These are phyloP conservation scores for Aspergillus flavus DNA, from an alignment of 2,329 filamentous ascomycete species.

Conservation along the genomic window DNA sequence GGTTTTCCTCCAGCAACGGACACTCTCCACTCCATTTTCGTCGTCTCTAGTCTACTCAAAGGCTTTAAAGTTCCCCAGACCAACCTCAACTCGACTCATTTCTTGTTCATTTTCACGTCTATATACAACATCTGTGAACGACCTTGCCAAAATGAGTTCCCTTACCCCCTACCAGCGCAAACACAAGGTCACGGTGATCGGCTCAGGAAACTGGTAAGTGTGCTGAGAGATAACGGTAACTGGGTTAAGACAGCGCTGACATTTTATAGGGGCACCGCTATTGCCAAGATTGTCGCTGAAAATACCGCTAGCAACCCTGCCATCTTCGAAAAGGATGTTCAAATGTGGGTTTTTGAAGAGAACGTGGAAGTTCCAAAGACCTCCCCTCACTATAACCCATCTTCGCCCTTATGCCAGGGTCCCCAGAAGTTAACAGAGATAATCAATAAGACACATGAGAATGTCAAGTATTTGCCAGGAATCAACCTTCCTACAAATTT, in stretches of 20 bases:
- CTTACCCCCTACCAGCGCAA: slow-evolving; percentile 36
- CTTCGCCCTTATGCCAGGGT: slow-evolving; percentile 71
- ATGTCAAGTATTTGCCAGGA: slow-evolving; percentile 95
- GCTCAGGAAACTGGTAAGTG: slow-evolving; percentile 88
- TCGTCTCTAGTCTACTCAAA: slow-evolving; percentile 19
- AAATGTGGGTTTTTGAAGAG: slow-evolving; percentile 99
- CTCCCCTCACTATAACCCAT: slow-evolving; percentile 74
- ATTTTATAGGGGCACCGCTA: slow-evolving; percentile 88
- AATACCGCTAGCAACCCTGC: slow-evolving; percentile 78
- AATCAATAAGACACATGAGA: slow-evolving; percentile 93
- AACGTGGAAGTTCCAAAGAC: slow-evolving; percentile 72
- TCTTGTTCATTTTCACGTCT: slow-evolving; percentile 19
- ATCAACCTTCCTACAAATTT: slow-evolving; percentile 78
- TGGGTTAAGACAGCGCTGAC: slow-evolving; percentile 79
- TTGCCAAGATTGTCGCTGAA: slow-evolving; percentile 95
- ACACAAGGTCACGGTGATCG: slow-evolving; percentile 70
- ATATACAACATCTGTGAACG: slow-evolving; percentile 4
- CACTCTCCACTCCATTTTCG: slow-evolving; percentile 22
- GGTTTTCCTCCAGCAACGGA: slow-evolving; percentile 21
- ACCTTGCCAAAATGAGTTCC: slow-evolving; percentile 34
- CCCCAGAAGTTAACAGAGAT: slow-evolving; percentile 85
- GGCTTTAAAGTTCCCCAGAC: slow-evolving; percentile 21
- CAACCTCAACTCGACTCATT: slow-evolving; percentile 11
- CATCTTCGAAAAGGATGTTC: slow-evolving; percentile 83
- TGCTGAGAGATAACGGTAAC: not conserved